These are phyloP conservation scores for Phytophthora cactorum DNA, from an alignment of 352 stramenopile genomes.

Conservation along the genomic window DNA sequence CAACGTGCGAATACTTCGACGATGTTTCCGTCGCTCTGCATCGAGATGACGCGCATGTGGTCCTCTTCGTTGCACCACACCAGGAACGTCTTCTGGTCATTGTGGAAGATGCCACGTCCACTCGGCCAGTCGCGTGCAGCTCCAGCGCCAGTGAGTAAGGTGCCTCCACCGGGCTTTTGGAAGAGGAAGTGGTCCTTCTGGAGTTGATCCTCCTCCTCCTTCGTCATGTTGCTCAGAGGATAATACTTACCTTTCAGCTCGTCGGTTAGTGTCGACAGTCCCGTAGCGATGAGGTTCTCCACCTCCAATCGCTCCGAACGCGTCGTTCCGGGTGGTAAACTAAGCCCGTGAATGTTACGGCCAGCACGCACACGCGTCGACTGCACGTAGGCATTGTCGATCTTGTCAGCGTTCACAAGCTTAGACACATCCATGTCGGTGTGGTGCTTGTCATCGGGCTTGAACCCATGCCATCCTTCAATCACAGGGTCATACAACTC, in stretches of 20 bases:
- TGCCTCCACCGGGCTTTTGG: slow-evolving; percentile 92
- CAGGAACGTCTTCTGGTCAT: slow-evolving; percentile 91
- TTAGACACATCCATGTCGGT: slow-evolving; percentile 87
- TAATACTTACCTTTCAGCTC: slow-evolving; percentile 91
- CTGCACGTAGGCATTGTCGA: slow-evolving; percentile 87
- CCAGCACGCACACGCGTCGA: slow-evolving; percentile 93
- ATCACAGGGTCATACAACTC: slow-evolving; percentile 87
- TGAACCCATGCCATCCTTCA: slow-evolving; percentile 88
- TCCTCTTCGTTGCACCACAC: slow-evolving; percentile 92
- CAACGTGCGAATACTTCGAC: slow-evolving; percentile 90
- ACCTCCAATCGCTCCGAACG: slow-evolving; percentile 83
- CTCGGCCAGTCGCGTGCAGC: slow-evolving; percentile 94
- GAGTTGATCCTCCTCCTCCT: slow-evolving; percentile 91
- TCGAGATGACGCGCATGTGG: slow-evolving; percentile 91
- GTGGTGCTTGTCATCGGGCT: slow-evolving; percentile 77
- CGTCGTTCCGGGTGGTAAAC: slow-evolving; percentile 88
- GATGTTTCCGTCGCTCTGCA: slow-evolving; percentile 92
- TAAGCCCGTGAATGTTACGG: slow-evolving; percentile 89
- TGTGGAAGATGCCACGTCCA: slow-evolving; percentile 93
- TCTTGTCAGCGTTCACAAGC: slow-evolving; percentile 69
- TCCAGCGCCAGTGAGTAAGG: slow-evolving; percentile 82
- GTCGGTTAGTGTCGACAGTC: slow-evolving; percentile 66
- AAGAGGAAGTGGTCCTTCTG: slow-evolving; percentile 94
- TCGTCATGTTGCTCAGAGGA: slow-evolving; percentile 90
- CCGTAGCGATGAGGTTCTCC: slow-evolving; percentile 86